These are phyloP conservation scores for Daldinia bambusicola DNA, from an alignment of 495 filamentous ascomycete species.

Conservation along the genomic window DNA sequence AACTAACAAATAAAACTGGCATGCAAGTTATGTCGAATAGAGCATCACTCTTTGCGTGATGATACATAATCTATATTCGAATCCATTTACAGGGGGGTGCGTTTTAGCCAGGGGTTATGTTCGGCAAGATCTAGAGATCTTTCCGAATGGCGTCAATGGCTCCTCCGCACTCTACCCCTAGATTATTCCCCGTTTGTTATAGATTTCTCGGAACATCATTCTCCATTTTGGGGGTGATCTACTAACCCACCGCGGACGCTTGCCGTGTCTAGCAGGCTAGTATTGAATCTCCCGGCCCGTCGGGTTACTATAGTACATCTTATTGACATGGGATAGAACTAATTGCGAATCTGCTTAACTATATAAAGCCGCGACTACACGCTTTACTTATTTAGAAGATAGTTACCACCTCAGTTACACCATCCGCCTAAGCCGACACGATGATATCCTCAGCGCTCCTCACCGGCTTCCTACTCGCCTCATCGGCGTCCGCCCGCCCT, in stretches of 20 bases:
- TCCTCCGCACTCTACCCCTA: slow-evolving; percentile 25
- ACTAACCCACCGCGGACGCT: slow-evolving; percentile 34
- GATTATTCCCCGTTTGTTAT: slow-evolving; percentile 32
- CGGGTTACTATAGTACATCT: slow-evolving; percentile 20
- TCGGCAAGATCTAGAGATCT: slow-evolving; percentile 36
- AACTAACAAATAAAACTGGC: neutral
- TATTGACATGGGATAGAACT: neutral
- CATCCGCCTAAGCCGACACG: slow-evolving; percentile 6
- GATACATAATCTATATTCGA: slow-evolving; percentile 24
- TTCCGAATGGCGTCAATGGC: slow-evolving; percentile 38
- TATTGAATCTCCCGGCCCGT: slow-evolving; percentile 20
- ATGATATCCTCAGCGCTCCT: slow-evolving; percentile 44
- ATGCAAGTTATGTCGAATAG: slow-evolving; percentile 22
- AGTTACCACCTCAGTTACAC: neutral
- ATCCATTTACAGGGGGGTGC: slow-evolving; percentile 14
- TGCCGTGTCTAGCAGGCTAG: slow-evolving; percentile 4
- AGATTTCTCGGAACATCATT: slow-evolving; percentile 43
- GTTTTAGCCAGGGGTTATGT: slow-evolving; percentile 38
- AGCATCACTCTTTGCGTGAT: slow-evolving; percentile 29
- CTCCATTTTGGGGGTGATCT: slow-evolving; percentile 39
- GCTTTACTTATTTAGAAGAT: neutral
- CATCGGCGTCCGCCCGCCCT: slow-evolving; percentile 28
- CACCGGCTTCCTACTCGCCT: slow-evolving; percentile 37
- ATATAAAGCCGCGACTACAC: slow-evolving; percentile 25
- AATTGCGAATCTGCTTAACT: neutral